Conservation (phyloP, 2,329 filamentous ascomycete species). For the Colletotrichum sp. region DNA sequence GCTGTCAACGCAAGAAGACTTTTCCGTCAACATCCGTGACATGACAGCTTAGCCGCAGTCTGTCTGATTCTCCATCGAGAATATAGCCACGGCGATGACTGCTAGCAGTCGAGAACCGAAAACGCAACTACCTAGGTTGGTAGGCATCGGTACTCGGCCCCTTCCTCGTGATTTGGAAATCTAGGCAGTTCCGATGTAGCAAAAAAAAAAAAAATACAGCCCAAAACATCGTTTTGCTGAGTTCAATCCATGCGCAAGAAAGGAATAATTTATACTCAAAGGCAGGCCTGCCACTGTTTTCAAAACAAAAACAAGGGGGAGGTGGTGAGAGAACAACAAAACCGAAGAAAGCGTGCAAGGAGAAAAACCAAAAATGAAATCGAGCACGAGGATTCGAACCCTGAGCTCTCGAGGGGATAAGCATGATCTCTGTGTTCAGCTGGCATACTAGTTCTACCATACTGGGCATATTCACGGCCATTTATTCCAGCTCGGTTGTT, state of each 20-base stretch:
- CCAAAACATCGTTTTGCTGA: too few relatives aligned
- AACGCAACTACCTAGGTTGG: fast-evolving
- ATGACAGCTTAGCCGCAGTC: background rate
- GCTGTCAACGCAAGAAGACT: too few relatives aligned
- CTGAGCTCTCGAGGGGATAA: background rate
- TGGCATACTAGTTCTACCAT: background rate
- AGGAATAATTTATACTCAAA: too few relatives aligned
- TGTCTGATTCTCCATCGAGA: background rate
- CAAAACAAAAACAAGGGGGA: too few relatives aligned
- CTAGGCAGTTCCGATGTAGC: too few relatives aligned
- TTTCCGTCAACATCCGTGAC: too few relatives aligned
- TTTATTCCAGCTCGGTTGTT: background rate
- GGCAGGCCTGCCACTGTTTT: too few relatives aligned
- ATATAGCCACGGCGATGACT: fast-evolving
- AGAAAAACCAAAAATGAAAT: background rate
- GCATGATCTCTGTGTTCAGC: background rate
- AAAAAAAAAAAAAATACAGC: too few relatives aligned
- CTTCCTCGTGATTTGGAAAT: background rate
- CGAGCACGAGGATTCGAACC: background rate
- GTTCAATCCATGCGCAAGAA: too few relatives aligned
- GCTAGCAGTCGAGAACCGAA: fast-evolving
- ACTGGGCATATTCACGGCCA: background rate
- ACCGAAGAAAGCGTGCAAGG: too few relatives aligned
- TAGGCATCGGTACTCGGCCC: background rate
- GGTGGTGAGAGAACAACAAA: too few relatives aligned